phyloP scores from a whole-genome alignment of 202 grass and related monocot species.

The Cymbopogon flexuosus region DNA sequence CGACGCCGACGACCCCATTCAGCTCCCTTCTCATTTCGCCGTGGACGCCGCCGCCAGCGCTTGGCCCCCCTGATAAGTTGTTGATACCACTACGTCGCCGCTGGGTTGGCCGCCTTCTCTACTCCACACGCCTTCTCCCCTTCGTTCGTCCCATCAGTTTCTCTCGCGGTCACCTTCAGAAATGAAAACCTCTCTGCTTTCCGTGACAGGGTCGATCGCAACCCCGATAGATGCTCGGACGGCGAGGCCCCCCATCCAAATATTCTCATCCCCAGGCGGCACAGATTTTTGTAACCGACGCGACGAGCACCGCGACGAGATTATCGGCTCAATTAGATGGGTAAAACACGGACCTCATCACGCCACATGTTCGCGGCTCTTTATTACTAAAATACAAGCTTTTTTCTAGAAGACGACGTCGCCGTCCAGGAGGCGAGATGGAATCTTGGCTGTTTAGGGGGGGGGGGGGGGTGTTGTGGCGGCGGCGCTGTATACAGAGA shows the following conservation, averaged over 20 bases:
- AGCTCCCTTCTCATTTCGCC: neutral
- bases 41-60: neutral
- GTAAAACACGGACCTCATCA: neutral
- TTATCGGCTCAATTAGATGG: neutral
- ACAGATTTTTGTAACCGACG: neutral
- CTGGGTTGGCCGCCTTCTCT: neutral
- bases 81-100: neutral
- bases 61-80: neutral
- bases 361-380: neutral
- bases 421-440: conserved; percentile 17
- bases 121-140: neutral
- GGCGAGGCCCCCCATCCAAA: conserved; percentile 1
- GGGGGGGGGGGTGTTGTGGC: too few relatives aligned
- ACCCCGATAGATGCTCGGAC: conserved; percentile 39
- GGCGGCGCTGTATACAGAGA: conserved; percentile 17
- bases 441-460: conserved; percentile 42
- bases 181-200: conserved; percentile 5
- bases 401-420: neutral
- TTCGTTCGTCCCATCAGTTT: neutral
- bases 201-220: conserved; percentile 15
- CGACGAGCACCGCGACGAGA: neutral
- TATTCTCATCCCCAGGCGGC: conserved; percentile 7
- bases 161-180: conserved; percentile 1
- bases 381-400: too few relatives aligned
- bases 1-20: neutral